Percentiles rank a stretch among this genome's conserved stretches.
Evolutionary conservation across 1,284 basidiomycete species (phyloP).

Genomic region (Pulchroboletus neoregius): DNA sequence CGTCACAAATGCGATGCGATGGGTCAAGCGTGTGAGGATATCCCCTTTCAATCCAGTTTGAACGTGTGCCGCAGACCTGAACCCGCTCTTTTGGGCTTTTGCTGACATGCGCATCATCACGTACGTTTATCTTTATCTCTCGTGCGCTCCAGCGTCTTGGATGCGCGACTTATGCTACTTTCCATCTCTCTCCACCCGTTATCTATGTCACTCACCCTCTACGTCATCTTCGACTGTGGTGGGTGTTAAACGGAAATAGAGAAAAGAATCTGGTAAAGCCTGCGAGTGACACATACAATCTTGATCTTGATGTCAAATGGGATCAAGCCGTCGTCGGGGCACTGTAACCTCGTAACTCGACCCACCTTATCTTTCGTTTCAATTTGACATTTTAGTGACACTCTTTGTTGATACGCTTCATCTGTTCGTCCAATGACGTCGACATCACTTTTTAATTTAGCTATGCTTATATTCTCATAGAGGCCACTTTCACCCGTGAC

Average conservation of each 20-base stretch:
- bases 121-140: slow-evolving; percentile 6
- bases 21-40: slow-evolving; percentile 22
- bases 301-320: neutral
- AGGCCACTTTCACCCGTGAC: too few relatives aligned
- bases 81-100: neutral
- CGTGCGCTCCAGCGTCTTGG: neutral
- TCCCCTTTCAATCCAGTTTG: neutral
- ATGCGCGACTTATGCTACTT: slow-evolving; percentile 13
- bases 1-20: slow-evolving; percentile 3
- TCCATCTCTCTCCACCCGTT: neutral
- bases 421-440: too few relatives aligned
- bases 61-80: slow-evolving; percentile 1
- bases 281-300: neutral
- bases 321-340: neutral
- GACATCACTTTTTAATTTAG: too few relatives aligned
- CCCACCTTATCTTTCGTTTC: slow-evolving; percentile 1
- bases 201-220: slow-evolving; percentile 6
- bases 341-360: neutral
- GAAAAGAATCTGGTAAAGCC: neutral
- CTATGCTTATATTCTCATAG: too few relatives aligned
- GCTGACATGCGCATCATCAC: neutral
- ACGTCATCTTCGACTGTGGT: slow-evolving; percentile 5
- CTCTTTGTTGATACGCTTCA: too few relatives aligned
- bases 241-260: neutral
- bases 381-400: neutral